A percentile compares a stretch with the other conserved stretches of the same genome.
These are phyloP conservation scores for Plasmodium yoelii DNA, from an alignment of 169 alveolate species.

Conservation along the genomic window DNA sequence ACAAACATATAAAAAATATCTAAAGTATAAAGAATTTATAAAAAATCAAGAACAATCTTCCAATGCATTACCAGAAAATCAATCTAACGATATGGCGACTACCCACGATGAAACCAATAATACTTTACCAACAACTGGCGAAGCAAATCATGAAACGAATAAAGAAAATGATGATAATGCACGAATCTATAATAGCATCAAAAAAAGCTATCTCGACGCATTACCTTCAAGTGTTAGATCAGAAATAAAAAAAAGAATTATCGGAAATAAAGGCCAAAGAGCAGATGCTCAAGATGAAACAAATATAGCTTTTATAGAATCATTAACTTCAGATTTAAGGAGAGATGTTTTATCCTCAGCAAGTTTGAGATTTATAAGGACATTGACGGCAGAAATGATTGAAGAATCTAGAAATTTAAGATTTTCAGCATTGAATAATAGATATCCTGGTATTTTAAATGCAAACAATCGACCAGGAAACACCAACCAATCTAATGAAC, in stretches of 20 bases:
- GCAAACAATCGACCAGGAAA: conserved; percentile 26
- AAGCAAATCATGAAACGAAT: background rate
- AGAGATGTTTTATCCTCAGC: conserved; percentile 86
- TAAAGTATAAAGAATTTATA: conserved; percentile 45
- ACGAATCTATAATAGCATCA: conserved; percentile 58
- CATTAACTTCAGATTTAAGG: conserved; percentile 85
- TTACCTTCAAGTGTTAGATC: conserved; percentile 59
- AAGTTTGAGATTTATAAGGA: conserved; percentile 80
- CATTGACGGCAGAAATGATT: conserved; percentile 84
- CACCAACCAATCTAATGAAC: background rate
- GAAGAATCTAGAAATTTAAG: conserved; percentile 84
- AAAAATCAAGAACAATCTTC: conserved; percentile 2
- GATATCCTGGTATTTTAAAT: conserved; percentile 7
- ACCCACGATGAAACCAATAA: background rate
- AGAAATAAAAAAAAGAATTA: conserved; percentile 63
- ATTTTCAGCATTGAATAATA: conserved; percentile 29
- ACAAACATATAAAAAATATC: conserved; percentile 48
- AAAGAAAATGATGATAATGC: conserved; percentile 27
- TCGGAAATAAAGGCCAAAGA: conserved; percentile 61
- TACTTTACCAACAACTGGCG: background rate
- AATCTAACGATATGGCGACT: background rate
- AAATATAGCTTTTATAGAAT: conserved; percentile 84
- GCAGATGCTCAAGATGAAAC: conserved; percentile 81
- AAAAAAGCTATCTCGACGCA: conserved; percentile 69
- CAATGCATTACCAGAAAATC: background rate